These are phyloP conservation scores for Trichoderma lentiforme DNA, from an alignment of 2,329 filamentous ascomycete genomes.

Conservation along the genomic window DNA sequence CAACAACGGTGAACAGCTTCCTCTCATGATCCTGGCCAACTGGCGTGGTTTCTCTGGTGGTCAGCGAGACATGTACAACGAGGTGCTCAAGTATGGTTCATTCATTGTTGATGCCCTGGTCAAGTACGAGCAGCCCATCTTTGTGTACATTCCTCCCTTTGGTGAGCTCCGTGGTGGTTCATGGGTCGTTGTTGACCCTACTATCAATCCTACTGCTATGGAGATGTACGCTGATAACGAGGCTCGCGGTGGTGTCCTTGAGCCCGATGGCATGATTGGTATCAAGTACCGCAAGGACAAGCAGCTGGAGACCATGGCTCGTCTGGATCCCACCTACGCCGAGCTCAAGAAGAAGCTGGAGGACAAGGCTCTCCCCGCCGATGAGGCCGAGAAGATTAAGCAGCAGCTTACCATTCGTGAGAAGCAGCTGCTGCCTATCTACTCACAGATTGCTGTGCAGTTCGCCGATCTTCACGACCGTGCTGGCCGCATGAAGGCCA, in stretches of 20 bases:
- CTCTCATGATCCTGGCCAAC: slow-evolving; percentile 98
- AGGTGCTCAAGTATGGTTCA: slow-evolving; percentile 98
- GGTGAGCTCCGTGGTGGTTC: slow-evolving; percentile 98
- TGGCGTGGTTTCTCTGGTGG: slow-evolving; percentile 99
- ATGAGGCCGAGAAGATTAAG: slow-evolving; percentile 77
- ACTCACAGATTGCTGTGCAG: slow-evolving; percentile 91
- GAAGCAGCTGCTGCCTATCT: slow-evolving; percentile 85
- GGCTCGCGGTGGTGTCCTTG: slow-evolving; percentile 91
- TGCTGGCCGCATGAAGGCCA: slow-evolving; percentile 95
- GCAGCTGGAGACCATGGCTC: slow-evolving; percentile 96
- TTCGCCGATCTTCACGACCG: slow-evolving; percentile 98
- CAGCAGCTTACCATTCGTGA: slow-evolving; percentile 80
- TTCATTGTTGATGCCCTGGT: slow-evolving; percentile 98
- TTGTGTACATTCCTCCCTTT: slow-evolving; percentile 96
- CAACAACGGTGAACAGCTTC: slow-evolving; percentile 97
- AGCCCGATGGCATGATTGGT: slow-evolving; percentile 95
- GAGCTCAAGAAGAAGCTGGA: slow-evolving; percentile 75
- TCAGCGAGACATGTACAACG: slow-evolving; percentile 99
- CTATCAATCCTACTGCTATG: slow-evolving; percentile 95
- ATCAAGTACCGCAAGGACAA: slow-evolving; percentile 99
- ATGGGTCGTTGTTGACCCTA: slow-evolving; percentile 98
- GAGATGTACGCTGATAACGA: slow-evolving; percentile 99
- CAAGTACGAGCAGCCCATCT: slow-evolving; percentile 98
- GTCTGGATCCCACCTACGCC: slow-evolving; percentile 80
- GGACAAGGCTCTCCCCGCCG: slow-evolving; percentile 60